Base-by-base conservation (phyloP, 257 asterid genomes). In the Galeopsis tetrahit region DNA sequence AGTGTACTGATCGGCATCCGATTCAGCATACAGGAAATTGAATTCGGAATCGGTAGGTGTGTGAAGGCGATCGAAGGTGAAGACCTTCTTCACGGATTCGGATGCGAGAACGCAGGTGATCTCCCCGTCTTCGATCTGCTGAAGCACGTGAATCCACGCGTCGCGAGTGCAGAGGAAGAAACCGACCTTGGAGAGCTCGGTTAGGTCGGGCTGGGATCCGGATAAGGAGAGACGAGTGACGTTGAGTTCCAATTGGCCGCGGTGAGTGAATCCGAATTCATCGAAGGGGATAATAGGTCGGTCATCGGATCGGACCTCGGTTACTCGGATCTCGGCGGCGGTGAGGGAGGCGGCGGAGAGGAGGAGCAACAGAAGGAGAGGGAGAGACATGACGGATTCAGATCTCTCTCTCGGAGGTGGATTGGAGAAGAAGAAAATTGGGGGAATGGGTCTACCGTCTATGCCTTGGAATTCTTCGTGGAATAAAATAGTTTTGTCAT, bases 191-290 rank as follows among this genome's bases (percentile, higher is more conserved):
- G 96, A 81, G 7, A 85, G 83, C 5, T 79, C 71, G 7, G 89
- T 2, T 11, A 74, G 83, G 64, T 82, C 84, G 67, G 82, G 69
- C 2, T 38, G 11, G 32, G 80, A 42, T 15, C 81, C 80, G 62
- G 71, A 46, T 39, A 85, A 57, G 52, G 88, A 57, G 75, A 90
- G 82, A 34, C 76, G 58, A 38, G 89, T 75, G 75, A 92, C 79
- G 79, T 83, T 86, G 76, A 90, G 96, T 75, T 92, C 84, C 56
- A 92, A 81, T 36, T 87, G 93, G 44, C 98, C 98, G 15, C 88
- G 88, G 78, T 73, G 93, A 48, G 96, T 86, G 92, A 90, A 92
- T 0, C 98, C 96, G 80, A 92, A 88, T 71, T 88, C 98, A 78
- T 88, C 93, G 75, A 89, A 87, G 46, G 89, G 89, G 71, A 90